A percentile compares a stretch with the other conserved stretches of the same genome.
Conservation (phyloP, 164 flowering plant genomes). For the Stephania cephalantha region DNA sequence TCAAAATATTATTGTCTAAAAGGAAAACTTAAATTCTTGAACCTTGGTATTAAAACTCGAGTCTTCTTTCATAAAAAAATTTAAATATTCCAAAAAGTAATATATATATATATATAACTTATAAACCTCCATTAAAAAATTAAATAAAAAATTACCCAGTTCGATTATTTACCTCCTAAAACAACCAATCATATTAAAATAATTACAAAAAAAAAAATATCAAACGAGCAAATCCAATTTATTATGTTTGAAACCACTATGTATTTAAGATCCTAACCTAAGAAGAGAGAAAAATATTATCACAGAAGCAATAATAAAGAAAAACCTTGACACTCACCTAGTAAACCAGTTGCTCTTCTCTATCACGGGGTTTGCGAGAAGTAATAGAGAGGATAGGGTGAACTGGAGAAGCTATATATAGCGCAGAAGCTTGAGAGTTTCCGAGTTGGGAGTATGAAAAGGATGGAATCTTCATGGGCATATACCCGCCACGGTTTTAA, state of each 20-base stretch:
- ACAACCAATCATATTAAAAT: no score
- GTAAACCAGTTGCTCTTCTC: neutral
- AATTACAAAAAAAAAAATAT: neutral
- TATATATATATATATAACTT: no score
- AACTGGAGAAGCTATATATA: neutral
- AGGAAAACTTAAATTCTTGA: neutral
- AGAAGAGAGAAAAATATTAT: neutral
- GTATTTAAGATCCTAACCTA: no score
- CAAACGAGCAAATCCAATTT: neutral
- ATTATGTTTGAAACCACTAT: no score
- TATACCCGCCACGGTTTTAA: neutral
- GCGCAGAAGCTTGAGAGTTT: neutral
- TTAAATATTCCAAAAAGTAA: neutral
- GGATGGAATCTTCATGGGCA: slow-evolving; percentile 1
- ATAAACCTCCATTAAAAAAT: neutral
- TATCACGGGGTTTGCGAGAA: neutral
- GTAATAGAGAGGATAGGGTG: neutral
- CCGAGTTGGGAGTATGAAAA: neutral
- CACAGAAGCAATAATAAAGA: neutral
- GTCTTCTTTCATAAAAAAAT: neutral
- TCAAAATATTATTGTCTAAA: neutral
- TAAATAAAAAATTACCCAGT: no score
- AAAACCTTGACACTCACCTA: neutral
- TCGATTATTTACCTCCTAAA: no score
- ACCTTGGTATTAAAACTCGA: neutral